Conservation (phyloP, 805 yeast genomes). For the Pichia heedii region DNA sequence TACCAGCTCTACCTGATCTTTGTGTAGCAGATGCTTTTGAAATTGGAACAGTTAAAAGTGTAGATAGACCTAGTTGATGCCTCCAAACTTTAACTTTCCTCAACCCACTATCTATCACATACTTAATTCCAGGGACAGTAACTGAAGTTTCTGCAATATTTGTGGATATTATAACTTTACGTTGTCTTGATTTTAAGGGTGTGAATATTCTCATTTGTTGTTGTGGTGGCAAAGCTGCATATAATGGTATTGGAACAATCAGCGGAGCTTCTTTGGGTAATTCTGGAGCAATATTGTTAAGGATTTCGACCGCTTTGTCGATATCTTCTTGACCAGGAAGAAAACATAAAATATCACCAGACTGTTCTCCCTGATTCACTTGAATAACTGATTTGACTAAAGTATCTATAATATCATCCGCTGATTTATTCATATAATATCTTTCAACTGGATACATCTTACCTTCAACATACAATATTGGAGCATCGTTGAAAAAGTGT, state of each 20-base stretch:
- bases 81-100: slow-evolving; percentile 94
- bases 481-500: slow-evolving; percentile 66
- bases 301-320: slow-evolving; percentile 64
- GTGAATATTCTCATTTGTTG: slow-evolving; percentile 78
- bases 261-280: slow-evolving; percentile 69
- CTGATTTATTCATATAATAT: slow-evolving; percentile 50
- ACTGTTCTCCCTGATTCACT: slow-evolving; percentile 66
- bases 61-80: slow-evolving; percentile 86
- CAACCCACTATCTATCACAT: slow-evolving; percentile 87
- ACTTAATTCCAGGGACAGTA: slow-evolving; percentile 89
- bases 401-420: slow-evolving; percentile 80
- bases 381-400: slow-evolving; percentile 67
- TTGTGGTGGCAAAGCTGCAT: slow-evolving; percentile 86
- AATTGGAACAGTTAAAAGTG: slow-evolving; percentile 83
- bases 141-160: slow-evolving; percentile 97
- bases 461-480: slow-evolving; percentile 84
- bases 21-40: slow-evolving; percentile 93
- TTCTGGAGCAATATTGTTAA: slow-evolving; percentile 52
- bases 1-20: slow-evolving; percentile 98
- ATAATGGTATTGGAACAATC: slow-evolving; percentile 72
- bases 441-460: slow-evolving; percentile 78
- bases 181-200: slow-evolving; percentile 49
- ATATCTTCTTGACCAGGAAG: slow-evolving; percentile 97
- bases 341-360: slow-evolving; percentile 89
- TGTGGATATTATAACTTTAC: slow-evolving; percentile 87